Percentiles rank a stretch among this genome's conserved stretches.
These are phyloP conservation scores for Kwoniella newhampshirensis DNA, from an alignment of 768 basidiomycete species.

Conservation along the genomic window DNA sequence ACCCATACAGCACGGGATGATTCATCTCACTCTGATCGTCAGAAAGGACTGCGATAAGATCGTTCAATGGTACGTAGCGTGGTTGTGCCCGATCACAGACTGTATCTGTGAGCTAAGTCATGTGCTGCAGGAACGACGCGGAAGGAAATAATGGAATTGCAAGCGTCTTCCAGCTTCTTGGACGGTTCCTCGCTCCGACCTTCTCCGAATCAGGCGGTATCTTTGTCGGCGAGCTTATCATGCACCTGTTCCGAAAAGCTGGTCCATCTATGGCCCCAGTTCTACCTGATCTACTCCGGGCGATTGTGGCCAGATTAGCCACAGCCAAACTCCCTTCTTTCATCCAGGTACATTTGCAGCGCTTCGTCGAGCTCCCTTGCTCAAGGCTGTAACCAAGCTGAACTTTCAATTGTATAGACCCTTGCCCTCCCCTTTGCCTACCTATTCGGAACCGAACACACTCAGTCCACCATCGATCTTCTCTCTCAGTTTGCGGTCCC, in stretches of 20 bases:
- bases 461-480: slow-evolving; percentile 72
- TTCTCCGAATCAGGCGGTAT: slow-evolving; percentile 90
- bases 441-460: slow-evolving; percentile 75
- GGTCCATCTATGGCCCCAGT: slow-evolving; percentile 78
- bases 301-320: slow-evolving; percentile 76
- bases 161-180: slow-evolving; percentile 71
- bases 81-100: not conserved
- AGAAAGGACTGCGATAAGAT: slow-evolving; percentile 84
- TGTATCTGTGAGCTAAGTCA: not conserved
- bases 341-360: slow-evolving; percentile 64
- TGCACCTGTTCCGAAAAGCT: slow-evolving; percentile 82
- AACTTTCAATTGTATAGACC: slow-evolving; percentile 60
- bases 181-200: slow-evolving; percentile 67
- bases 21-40: slow-evolving; percentile 76
- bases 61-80: slow-evolving; percentile 62
- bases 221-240: slow-evolving; percentile 89
- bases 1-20: slow-evolving; percentile 68
- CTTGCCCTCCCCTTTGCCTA: slow-evolving; percentile 91
- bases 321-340: slow-evolving; percentile 88
- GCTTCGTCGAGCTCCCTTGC: too few species aligned
- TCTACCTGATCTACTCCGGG: slow-evolving; percentile 79
- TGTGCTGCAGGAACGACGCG: slow-evolving; percentile 56
- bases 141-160: slow-evolving; percentile 73
- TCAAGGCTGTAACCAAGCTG: not conserved
- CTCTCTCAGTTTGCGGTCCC: slow-evolving; percentile 66